Evolutionary conservation across 2,329 filamentous ascomycete species (phyloP), one percentile per base, ranked within the genome.

Genomic region (Albifimbria verrucaria): DNA sequence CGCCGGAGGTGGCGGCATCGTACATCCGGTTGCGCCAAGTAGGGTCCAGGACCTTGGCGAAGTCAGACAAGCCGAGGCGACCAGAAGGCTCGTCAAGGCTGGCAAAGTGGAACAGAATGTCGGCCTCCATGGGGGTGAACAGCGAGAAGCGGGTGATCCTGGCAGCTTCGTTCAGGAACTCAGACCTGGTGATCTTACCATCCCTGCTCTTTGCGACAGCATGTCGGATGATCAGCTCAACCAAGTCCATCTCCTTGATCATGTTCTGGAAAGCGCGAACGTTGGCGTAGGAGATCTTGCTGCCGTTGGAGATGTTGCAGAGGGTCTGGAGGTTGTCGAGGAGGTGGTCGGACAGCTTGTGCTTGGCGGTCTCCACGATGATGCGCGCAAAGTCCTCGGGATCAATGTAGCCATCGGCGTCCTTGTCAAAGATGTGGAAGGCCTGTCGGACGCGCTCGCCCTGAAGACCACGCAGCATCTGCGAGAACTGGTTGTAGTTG

Each of bases 21-120:
- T 83, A 81, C 32, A 69, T 66, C 53, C 80, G 81, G 55, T 83
- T 85, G 60, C 90, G 87, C 92, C 93, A 99, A 43, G 91, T 90
- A 0, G 94, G 85, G 68, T 99, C 94, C 48, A 99, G 84, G 21
- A 99, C 94, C 74, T 96, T 96, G 63, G 90, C 86, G 68, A 99
- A 99, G 73, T 97, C 92, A 55, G 76, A 75, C 44, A 96, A 78
- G 26, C 89, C 84, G 1, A 99, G 83, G 48, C 91, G 83, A 20
- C 92, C 94, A 1, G 92, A 93, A 3, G 91, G 89, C 63, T 94
- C 88, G 67, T 97, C 91, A 51, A 97, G 80, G 57, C 92, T 90
- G 55, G 94, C 94, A 71, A 99, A 99, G 76, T 97, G 94, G 80
- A 99, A 99, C 41, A 99, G 83, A 57, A 99, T 96, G 67, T 99